Evolutionary conservation across 805 yeast species (phyloP).

Genomic region (Ogataea allantospora): DNA sequence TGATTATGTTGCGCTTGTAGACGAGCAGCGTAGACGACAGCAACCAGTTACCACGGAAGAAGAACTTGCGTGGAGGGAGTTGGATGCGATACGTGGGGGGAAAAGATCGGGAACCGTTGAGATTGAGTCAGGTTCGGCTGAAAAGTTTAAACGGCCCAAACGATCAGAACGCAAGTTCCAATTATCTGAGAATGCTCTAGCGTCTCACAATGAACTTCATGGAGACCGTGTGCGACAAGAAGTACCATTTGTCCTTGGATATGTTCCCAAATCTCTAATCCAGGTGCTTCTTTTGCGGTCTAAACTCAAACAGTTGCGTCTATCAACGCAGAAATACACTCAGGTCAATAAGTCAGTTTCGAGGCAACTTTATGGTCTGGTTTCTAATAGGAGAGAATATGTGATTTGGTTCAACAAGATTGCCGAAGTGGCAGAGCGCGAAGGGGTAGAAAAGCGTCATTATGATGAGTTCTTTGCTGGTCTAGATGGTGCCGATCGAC

Average conservation of each 20-base stretch:
- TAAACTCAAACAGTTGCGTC: constrained; percentile 43
- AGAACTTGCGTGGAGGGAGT: constrained; percentile 29
- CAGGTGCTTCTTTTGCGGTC: constrained; percentile 57
- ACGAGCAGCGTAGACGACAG: constrained; percentile 15
- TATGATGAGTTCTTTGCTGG: constrained; percentile 19
- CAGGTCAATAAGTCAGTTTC: constrained; percentile 62
- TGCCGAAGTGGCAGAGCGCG: constrained; percentile 33
- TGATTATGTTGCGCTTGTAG: constrained; percentile 22
- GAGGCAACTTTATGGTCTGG: constrained; percentile 47
- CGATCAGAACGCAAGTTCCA: constrained; percentile 7
- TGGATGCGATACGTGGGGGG: constrained; percentile 25
- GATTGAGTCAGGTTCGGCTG: constrained; percentile 1
- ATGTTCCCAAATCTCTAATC: constrained; percentile 51
- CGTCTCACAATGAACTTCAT: constrained; percentile 13
- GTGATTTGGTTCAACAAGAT: constrained; percentile 27
- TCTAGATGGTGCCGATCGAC: constrained; percentile 10
- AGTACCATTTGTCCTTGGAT: constrained; percentile 9
- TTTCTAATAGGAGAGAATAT: constrained; percentile 15
- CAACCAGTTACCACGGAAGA: constrained; percentile 7
- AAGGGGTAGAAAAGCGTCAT: constrained; percentile 15
- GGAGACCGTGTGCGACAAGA: constrained; percentile 1
- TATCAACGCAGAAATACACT: constrained; percentile 42
- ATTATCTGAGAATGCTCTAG: constrained; percentile 23
- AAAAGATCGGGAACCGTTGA: constrained; percentile 3
- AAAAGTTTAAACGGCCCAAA: constrained; percentile 17